Percentiles rank a stretch among this genome's conserved stretches.
Conservation (phyloP, 352 stramenopile genomes). For the Aphanomyces stellatus region DNA sequence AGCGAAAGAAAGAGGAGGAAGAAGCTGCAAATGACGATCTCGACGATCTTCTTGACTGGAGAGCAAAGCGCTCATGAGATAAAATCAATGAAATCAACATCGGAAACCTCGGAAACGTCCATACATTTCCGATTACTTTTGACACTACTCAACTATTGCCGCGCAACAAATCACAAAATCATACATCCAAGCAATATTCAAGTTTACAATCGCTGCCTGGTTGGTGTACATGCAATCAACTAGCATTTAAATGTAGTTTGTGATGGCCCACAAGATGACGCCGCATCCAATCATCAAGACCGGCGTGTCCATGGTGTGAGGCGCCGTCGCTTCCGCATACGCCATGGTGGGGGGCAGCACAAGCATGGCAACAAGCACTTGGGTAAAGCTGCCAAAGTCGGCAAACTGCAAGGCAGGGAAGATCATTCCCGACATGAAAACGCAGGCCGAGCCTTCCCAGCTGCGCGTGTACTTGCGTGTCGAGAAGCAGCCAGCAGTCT, state of each 20-base stretch:
- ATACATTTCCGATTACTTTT: too few relatives aligned
- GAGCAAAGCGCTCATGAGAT: neutral
- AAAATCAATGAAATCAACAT: neutral
- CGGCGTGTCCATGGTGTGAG: conserved; percentile 81
- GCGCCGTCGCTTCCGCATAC: conserved; percentile 75
- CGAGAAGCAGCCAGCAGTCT: conserved; percentile 40
- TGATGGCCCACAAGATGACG: conserved; percentile 71
- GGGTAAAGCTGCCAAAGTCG: conserved; percentile 57
- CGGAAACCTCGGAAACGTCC: too few relatives aligned
- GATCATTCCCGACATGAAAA: conserved; percentile 71
- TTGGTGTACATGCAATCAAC: neutral
- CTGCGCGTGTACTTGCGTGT: conserved; percentile 52
- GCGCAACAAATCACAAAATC: too few relatives aligned
- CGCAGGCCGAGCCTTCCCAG: conserved; percentile 43
- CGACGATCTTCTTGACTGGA: conserved; percentile 16
- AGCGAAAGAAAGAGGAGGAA: neutral
- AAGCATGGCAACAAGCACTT: conserved; percentile 73
- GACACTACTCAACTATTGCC: too few relatives aligned
- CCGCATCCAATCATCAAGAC: conserved; percentile 78
- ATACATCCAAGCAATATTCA: neutral
- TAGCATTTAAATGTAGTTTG: conserved; percentile 54
- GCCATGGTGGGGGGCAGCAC: conserved; percentile 71
- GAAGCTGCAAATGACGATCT: neutral
- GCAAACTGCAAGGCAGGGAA: conserved; percentile 77
- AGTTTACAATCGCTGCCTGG: neutral